Conservation (phyloP, 2,329 filamentous ascomycete species). For the Colletotrichum tropicale region DNA sequence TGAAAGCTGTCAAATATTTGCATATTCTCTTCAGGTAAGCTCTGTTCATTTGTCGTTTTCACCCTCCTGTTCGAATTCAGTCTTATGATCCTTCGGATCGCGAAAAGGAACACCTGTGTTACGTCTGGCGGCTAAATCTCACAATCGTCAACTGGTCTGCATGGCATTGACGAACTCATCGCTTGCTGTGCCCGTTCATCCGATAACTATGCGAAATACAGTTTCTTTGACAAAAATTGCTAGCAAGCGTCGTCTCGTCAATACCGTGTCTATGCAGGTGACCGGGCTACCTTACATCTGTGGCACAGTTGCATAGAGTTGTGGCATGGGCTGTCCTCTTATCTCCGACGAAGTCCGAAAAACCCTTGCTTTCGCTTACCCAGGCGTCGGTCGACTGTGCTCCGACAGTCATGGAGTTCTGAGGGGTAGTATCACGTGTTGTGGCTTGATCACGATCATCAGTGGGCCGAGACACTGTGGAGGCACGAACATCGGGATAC, state of each 20-base stretch:
- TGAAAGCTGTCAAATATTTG: background rate
- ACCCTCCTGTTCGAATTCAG: background rate
- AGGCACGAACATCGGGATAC: background rate
- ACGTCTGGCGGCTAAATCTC: background rate
- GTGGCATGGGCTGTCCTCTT: background rate
- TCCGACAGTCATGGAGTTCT: background rate
- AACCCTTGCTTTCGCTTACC: background rate
- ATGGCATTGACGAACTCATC: background rate
- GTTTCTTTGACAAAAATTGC: background rate
- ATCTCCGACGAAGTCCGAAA: background rate
- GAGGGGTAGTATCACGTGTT: background rate
- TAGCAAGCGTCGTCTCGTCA: background rate
- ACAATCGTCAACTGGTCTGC: background rate
- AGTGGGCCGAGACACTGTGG: background rate
- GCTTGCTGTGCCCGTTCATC: background rate
- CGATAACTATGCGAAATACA: background rate
- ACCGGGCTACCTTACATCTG: background rate
- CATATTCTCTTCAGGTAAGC: background rate
- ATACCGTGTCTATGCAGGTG: background rate
- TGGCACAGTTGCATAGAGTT: background rate
- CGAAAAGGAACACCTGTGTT: background rate
- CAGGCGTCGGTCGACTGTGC: background rate
- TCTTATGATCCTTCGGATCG: background rate
- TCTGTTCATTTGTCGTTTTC: background rate
- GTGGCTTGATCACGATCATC: background rate